Percentiles rank a stretch among this genome's conserved stretches.
phyloP scores from a whole-genome alignment of 257 asterid species.

The Lavandula angustifolia region DNA sequence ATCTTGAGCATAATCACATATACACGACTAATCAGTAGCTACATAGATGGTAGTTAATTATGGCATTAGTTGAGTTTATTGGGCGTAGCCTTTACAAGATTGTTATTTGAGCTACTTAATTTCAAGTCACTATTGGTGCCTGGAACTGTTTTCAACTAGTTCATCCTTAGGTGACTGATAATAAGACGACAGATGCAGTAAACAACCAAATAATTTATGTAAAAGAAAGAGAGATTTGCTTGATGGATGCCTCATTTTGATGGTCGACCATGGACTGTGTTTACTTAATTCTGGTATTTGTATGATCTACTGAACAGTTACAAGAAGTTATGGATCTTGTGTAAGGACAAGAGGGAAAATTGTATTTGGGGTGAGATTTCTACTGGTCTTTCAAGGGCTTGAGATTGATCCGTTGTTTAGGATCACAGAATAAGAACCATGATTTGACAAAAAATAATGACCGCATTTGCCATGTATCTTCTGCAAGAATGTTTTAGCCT shows the following conservation, averaged over 20 bases:
- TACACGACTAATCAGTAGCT: not conserved
- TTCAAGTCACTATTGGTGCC: too few species aligned
- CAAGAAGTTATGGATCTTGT: slow-evolving; percentile 6
- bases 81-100: too few species aligned
- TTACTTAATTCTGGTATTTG: not conserved
- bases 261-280: not conserved
- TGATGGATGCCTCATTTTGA: too few species aligned
- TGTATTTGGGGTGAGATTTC: not conserved
- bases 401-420: slow-evolving; percentile 1
- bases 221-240: not conserved
- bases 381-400: not conserved
- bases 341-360: not conserved
- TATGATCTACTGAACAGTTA: too few species aligned
- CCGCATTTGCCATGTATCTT: slow-evolving; percentile 14
- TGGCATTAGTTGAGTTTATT: too few species aligned
- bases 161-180: too few species aligned
- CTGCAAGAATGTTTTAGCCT: not conserved
- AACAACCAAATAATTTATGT: not conserved
- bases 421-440: slow-evolving; percentile 1
- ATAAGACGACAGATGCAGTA: not conserved
- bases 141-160: too few species aligned
- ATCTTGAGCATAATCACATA: not conserved
- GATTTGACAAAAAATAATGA: not conserved
- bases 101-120: too few species aligned
- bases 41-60: not conserved